Base-by-base conservation (phyloP, 768 basidiomycete genomes). In the Suillus cothurnatus region DNA sequence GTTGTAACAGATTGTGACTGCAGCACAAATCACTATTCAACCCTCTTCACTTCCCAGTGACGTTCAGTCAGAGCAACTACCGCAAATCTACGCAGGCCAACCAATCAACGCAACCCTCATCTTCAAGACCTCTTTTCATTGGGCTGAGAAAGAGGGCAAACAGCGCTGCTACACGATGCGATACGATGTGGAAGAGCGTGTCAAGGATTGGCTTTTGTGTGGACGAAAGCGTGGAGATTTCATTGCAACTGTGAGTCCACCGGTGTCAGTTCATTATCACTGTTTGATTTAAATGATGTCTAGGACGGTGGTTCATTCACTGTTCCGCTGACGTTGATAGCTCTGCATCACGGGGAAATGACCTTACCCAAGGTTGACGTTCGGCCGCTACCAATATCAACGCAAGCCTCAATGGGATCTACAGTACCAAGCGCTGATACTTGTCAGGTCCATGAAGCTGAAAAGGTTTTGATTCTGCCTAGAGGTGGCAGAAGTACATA, bases 141-240 rank as follows among this genome's bases (percentile, higher is more conserved):
- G 94, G 95, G 84, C 88, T 38, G 80, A 83, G 7, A 79, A 70
- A 68, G 75, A 82, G 64, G 74, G 75, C 38, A 77, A 83, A 71
- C 69, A 74, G 34, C 77, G 74, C 26, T 76, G 75, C 62, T 90
- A 88, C 72, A 71, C 77, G 47, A 82, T 96, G 77, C 84, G 89
- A 43, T 98, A 91, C 72, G 93, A 95, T 68, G 82, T 97, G 19
- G 88, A 92, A 64, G 93, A 94, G 68, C 83, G 88, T 76, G 84
- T 88, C 21, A 88, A 87, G 58, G 91, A 93, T 68, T 98, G 96
- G 96, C 81, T 97, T 4, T 86, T 98, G 11, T 92, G 93, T 66
- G 96, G 96, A 11, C 84, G 84, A 49, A 97, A 95, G 77, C 87
- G 91, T 61, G 95, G 95, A 1, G 91, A 92, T 69, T 96, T 93